phyloP scores from a whole-genome alignment of 2,329 filamentous ascomycete genomes.

The Phialocephala sp. region DNA sequence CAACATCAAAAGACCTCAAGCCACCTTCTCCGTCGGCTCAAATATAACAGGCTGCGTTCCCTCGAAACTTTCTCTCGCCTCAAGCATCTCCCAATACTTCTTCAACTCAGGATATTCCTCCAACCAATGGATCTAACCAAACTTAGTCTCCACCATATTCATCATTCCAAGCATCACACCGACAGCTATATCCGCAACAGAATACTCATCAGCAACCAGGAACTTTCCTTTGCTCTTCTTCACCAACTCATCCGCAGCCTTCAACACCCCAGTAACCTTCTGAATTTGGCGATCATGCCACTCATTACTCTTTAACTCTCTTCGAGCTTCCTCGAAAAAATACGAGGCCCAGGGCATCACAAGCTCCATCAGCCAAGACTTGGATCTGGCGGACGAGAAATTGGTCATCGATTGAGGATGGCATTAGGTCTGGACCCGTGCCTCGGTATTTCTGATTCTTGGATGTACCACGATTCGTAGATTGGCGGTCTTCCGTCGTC shows the following conservation, averaged over 20 bases:
- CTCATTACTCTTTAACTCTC: conserved; percentile 21
- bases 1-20: not conserved
- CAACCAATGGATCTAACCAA: conserved; percentile 22
- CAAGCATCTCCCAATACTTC: conserved; percentile 26
- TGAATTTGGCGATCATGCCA: conserved; percentile 25
- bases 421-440: conserved; percentile 24
- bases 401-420: conserved; percentile 19
- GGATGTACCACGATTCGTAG: conserved; percentile 29
- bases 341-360: conserved; percentile 22
- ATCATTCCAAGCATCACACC: conserved; percentile 23
- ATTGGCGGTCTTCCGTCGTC: conserved; percentile 24
- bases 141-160: conserved; percentile 28
- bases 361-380: conserved; percentile 27
- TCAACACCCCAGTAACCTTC: conserved; percentile 24
- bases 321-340: conserved; percentile 24
- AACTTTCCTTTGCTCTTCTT: conserved; percentile 18
- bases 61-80: conserved; percentile 23
- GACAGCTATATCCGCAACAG: conserved; percentile 25
- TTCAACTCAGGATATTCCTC: conserved; percentile 22
- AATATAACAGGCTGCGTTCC: conserved; percentile 25
- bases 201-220: conserved; percentile 23
- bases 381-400: conserved; percentile 24
- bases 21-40: conserved; percentile 28
- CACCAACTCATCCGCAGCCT: conserved; percentile 19
- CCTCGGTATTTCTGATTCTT: conserved; percentile 27